Evolutionary conservation across 1,284 basidiomycete genomes (phyloP).

Genomic region (Taiwanofungus camphoratus): DNA sequence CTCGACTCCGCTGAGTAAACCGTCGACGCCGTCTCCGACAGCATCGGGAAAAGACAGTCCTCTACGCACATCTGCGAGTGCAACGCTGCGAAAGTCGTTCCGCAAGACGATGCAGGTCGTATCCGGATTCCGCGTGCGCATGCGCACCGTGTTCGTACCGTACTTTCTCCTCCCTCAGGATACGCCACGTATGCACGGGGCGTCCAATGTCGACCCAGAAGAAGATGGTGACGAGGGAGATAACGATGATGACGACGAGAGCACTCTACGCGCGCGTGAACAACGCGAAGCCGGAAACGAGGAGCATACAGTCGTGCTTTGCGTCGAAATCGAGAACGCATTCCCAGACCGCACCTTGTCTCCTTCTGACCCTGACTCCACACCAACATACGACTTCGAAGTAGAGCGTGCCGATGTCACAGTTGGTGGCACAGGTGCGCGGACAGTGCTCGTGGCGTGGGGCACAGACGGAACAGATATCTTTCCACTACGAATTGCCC

Average conservation of each 20-base stretch:
- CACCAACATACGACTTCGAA: slow-evolving; percentile 58
- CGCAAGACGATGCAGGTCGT: slow-evolving; percentile 73
- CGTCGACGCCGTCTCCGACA: slow-evolving; percentile 25
- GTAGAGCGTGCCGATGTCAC: slow-evolving; percentile 69
- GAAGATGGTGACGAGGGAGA: slow-evolving; percentile 17
- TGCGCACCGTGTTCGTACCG: slow-evolving; percentile 85
- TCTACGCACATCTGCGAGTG: slow-evolving; percentile 29
- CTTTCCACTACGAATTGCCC: slow-evolving; percentile 67
- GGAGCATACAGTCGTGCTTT: slow-evolving; percentile 79
- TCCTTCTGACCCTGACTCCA: slow-evolving; percentile 25
- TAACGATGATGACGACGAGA: slow-evolving; percentile 34
- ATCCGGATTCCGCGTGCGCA: slow-evolving; percentile 80
- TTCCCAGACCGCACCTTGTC: no score
- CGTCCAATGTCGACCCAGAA: neutral
- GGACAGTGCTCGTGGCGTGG: slow-evolving; percentile 67
- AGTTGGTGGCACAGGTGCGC: slow-evolving; percentile 72
- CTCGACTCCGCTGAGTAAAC: slow-evolving; percentile 35
- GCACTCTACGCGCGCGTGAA: slow-evolving; percentile 46
- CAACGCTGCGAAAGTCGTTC: slow-evolving; percentile 79
- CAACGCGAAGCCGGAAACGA: slow-evolving; percentile 65
- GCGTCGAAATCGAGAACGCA: slow-evolving; percentile 80
- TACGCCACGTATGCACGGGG: slow-evolving; percentile 9
- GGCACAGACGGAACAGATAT: slow-evolving; percentile 36
- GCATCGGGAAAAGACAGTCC: slow-evolving; percentile 14
- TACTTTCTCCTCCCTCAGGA: slow-evolving; percentile 54